phyloP scores from a whole-genome alignment of 1,139 yeast genomes.

The Sugiyamaella pinicola region DNA sequence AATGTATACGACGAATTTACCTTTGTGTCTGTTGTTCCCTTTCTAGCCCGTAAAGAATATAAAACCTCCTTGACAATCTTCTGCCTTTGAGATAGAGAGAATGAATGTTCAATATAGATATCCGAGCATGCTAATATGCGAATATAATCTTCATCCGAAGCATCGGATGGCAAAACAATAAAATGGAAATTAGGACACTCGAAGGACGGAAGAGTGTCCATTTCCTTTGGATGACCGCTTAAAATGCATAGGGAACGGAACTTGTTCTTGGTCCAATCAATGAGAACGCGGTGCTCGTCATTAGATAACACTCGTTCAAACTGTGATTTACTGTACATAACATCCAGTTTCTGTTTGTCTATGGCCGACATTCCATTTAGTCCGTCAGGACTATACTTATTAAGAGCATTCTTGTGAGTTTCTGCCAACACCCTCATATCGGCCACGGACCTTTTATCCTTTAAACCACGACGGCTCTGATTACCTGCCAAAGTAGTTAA shows the following conservation, averaged over 20 bases:
- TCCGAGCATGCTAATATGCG: constrained; percentile 47
- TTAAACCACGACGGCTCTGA: neutral
- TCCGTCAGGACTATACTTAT: constrained; percentile 24
- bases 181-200: constrained; percentile 46
- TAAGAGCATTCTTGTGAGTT: constrained; percentile 19
- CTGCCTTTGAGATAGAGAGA: constrained; percentile 43
- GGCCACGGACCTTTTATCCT: constrained; percentile 17
- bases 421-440: constrained; percentile 20
- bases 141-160: constrained; percentile 51
- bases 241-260: constrained; percentile 62
- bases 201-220: constrained; percentile 37
- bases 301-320: constrained; percentile 48
- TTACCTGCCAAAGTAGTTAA: neutral
- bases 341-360: constrained; percentile 52
- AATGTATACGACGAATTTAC: constrained; percentile 28
- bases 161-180: constrained; percentile 47
- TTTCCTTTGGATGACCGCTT: constrained; percentile 48
- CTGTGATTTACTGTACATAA: constrained; percentile 51
- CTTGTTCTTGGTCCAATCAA: constrained; percentile 66
- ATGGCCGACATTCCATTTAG: constrained; percentile 28
- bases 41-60: constrained; percentile 19
- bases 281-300: constrained; percentile 63
- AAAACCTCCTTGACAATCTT: constrained; percentile 45
- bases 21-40: neutral
- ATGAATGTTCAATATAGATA: constrained; percentile 56